Evolutionary conservation across 257 asterid species (phyloP), one percentile per base, ranked within the genome.

Genomic region (Orobanche coerulescens): DNA sequence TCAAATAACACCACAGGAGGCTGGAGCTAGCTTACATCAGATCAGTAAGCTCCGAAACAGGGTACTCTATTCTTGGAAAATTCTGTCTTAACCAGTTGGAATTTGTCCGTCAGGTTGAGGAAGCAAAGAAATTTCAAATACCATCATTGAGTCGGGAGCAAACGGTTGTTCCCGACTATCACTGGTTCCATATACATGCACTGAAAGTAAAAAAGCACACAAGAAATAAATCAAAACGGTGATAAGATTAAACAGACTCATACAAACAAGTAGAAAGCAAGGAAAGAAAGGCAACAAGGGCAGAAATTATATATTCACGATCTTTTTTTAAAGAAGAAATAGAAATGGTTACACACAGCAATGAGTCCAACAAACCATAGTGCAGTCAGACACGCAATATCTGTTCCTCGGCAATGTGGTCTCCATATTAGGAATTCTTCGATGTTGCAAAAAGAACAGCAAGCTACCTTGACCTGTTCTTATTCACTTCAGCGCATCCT

Each of bases 111-210:
- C 14, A 25, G 23, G 31, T 49, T 14, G 64, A 52, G 62, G 54
- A 50, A 53, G 66, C 61, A 63, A 62, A 40, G 49, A 69, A 66
- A 55, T 42, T 64, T 68, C 61, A n/a, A n/a, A n/a, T 49, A 22
- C 65, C 57, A 50, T 65, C 57, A 70, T 69, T 37, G 61, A 65
- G 66, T 76, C 70, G 53, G 72, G 69, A 67, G 67, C 72, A 49
- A 66, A 50, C 55, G 43, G 58, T 55, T 39, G 50, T 33, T 65
- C 16, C 50, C 24, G 2, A 28, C n/a, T 6, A 6, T 82, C 85
- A 79, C 64, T 82, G 90, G 79, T 87, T 85, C 96, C 95, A 85
- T 54, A 85, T 77, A 62, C 90, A 83, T 51, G 84, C 76, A 93
- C 96, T 88, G 61, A n/a, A 58, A 66, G 55, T 43, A 58, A 62